phyloP scores from a whole-genome alignment of 305 asterid species.

The Rubia peregrina region DNA sequence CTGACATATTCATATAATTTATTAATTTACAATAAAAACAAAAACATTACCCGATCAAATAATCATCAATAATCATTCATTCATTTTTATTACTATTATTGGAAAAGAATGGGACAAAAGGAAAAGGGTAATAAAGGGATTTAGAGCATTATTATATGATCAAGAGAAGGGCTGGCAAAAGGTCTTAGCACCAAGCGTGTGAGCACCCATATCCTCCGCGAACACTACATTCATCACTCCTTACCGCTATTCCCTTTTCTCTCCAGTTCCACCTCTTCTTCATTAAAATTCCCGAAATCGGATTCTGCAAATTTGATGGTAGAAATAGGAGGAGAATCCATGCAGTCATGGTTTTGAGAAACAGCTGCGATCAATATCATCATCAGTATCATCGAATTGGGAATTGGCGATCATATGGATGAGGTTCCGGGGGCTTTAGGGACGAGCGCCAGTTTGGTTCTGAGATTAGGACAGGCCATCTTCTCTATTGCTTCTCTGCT shows the following conservation, averaged over 20 bases:
- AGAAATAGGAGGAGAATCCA: neutral
- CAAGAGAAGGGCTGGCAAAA: neutral
- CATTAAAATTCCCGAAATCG: neutral
- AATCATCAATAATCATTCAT: too few species aligned
- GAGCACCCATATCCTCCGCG: constrained; percentile 1
- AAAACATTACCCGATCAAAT: neutral
- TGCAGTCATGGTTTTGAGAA: constrained; percentile 15
- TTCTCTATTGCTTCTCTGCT: constrained; percentile 84
- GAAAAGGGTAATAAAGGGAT: neutral
- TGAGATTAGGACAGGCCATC: constrained; percentile 74
- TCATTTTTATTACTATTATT: too few species aligned
- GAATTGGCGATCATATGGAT: constrained; percentile 44
- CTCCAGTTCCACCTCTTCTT: neutral
- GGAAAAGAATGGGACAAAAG: neutral
- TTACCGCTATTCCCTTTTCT: constrained; percentile 4
- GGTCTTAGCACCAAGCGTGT: constrained; percentile 5
- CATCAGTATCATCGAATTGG: neutral
- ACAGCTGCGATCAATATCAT: neutral
- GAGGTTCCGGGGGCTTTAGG: constrained; percentile 86
- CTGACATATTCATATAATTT: too few species aligned
- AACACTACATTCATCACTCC: neutral
- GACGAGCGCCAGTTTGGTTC: constrained; percentile 79
- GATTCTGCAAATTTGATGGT: constrained; percentile 2
- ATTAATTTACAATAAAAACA: too few species aligned
- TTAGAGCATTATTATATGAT: neutral